Evolutionary conservation across 495 filamentous ascomycete genomes (phyloP).

Genomic region (Pseudevernia furfuracea): DNA sequence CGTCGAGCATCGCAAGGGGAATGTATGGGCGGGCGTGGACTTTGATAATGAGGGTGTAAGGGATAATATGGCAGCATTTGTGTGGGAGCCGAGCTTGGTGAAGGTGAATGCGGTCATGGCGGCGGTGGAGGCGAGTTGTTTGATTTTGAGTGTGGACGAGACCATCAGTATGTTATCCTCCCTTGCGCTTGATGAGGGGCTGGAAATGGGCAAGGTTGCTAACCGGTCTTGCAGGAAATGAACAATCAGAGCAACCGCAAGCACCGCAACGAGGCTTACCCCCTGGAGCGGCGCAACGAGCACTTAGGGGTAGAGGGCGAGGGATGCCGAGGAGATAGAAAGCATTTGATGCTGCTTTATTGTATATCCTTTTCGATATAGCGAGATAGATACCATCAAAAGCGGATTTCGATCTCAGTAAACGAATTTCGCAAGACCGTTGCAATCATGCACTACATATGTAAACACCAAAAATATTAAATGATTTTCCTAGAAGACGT

Average conservation of each 20-base stretch:
- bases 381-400: conserved; percentile 14
- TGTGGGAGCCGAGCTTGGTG: conserved; percentile 93
- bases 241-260: conserved; percentile 77
- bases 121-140: conserved; percentile 85
- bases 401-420: background rate
- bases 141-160: conserved; percentile 95
- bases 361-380: background rate
- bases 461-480: background rate
- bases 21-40: conserved; percentile 92
- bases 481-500: background rate
- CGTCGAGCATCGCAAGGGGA: conserved; percentile 87
- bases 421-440: background rate
- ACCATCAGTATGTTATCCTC: conserved; percentile 62
- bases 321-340: conserved; percentile 78
- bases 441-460: background rate
- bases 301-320: conserved; percentile 72
- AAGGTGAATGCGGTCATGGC: conserved; percentile 98
- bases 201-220: conserved; percentile 6
- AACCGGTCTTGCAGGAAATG: conserved; percentile 52
- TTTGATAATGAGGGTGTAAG: conserved; percentile 84
- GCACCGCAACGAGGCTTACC: conserved; percentile 71
- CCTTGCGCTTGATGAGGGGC: background rate
- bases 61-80: conserved; percentile 88
- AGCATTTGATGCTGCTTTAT: background rate
- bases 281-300: conserved; percentile 86